phyloP scores from a whole-genome alignment of 345 rosid genomes.

The Microcos paniculata region DNA sequence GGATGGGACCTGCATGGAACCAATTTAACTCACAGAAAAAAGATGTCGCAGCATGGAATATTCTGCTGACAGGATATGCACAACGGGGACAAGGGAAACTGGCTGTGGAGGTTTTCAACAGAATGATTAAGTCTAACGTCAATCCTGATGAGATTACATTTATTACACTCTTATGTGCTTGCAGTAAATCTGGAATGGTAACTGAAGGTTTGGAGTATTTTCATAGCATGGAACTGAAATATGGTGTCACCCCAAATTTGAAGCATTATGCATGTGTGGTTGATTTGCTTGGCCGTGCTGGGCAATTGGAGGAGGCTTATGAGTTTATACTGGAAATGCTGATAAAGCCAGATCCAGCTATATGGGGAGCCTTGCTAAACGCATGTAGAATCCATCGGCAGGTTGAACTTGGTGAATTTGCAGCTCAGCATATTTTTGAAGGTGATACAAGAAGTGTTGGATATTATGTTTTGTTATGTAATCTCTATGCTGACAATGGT shows the following conservation, averaged over 20 bases:
- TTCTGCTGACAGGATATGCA: conserved; percentile 65
- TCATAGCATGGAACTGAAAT: conserved; percentile 49
- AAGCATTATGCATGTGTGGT: conserved; percentile 84
- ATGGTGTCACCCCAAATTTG: conserved; percentile 63
- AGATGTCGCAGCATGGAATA: conserved; percentile 83
- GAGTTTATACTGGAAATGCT: too few relatives aligned
- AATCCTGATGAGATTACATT: conserved; percentile 78
- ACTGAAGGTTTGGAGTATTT: conserved; percentile 64
- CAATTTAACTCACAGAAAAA: conserved; percentile 53
- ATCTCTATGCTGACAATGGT: conserved; percentile 59
- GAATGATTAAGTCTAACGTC: conserved; percentile 54
- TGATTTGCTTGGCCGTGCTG: conserved; percentile 82
- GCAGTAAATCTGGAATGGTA: conserved; percentile 78
- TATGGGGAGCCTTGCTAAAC: conserved; percentile 87
- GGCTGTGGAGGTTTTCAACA: conserved; percentile 56
- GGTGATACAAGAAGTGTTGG: conserved; percentile 61
- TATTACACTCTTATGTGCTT: conserved; percentile 70
- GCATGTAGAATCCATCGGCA: conserved; percentile 67
- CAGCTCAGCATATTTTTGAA: conserved; percentile 61
- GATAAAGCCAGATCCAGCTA: conserved; percentile 61
- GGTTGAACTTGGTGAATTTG: conserved; percentile 60
- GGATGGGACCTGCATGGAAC: conserved; percentile 57
- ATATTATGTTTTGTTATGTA: conserved; percentile 66
- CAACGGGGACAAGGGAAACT: conserved; percentile 60
- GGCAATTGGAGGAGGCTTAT: conserved; percentile 62